Percentiles rank a stretch among this genome's conserved stretches.
Conservation (phyloP, 495 filamentous ascomycete genomes). For the Annulohypoxylon moriforme region DNA sequence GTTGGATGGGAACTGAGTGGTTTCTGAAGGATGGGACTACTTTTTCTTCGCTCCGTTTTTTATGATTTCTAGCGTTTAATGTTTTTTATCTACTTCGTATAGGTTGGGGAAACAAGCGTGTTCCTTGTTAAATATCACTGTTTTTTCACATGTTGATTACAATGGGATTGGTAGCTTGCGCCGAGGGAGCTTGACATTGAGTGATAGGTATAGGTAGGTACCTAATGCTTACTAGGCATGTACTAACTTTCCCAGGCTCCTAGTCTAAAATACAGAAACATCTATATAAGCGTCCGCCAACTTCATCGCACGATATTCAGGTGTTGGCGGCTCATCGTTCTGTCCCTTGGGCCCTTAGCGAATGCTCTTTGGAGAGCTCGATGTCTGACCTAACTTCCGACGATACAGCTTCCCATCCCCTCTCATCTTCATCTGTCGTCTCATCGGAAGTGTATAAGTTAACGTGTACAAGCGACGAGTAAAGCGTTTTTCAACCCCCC, state of each 20-base stretch:
- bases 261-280: not conserved
- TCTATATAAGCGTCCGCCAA: not conserved
- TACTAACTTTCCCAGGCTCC: not conserved
- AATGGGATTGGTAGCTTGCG: not conserved
- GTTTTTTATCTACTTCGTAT: not conserved
- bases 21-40: not conserved
- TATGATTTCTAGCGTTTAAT: conserved; percentile 1
- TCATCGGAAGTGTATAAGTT: not conserved
- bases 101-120: conserved; percentile 15
- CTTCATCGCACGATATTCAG: not conserved
- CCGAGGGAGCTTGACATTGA: not conserved
- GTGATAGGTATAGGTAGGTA: not conserved
- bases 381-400: not conserved
- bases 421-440: not conserved
- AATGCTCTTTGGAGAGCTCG: not conserved
- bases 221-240: not conserved
- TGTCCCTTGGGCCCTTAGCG: not conserved
- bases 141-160: not conserved
- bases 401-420: not conserved
- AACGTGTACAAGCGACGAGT: not conserved
- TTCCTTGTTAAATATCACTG: not conserved
- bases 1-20: conserved; percentile 3
- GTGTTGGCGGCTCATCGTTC: not conserved
- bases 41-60: not conserved
- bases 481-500: not conserved